Conservation (phyloP, 768 basidiomycete species). For the Auriscalpium vulgare region DNA sequence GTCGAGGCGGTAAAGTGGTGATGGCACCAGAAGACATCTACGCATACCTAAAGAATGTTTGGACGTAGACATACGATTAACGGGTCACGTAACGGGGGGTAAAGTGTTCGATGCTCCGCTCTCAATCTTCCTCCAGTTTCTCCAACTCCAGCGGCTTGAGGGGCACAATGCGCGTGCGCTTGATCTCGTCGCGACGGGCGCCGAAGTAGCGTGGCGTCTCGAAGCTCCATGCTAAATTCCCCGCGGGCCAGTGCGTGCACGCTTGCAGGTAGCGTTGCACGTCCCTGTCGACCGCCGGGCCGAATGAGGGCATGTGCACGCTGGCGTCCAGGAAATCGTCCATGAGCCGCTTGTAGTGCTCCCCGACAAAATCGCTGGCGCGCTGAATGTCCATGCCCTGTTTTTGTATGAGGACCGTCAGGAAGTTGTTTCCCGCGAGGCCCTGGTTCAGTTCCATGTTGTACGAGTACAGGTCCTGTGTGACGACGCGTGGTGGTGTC, state of each 20-base stretch:
- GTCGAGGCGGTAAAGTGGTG: no score
- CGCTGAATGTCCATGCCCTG: slow-evolving; percentile 46
- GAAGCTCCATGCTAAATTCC: slow-evolving; percentile 64
- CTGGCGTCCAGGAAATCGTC: slow-evolving; percentile 40
- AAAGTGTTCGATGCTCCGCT: background rate
- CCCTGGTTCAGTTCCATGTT: slow-evolving; percentile 67
- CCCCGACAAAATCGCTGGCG: slow-evolving; percentile 50
- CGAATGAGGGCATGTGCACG: slow-evolving; percentile 40
- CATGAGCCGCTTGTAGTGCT: slow-evolving; percentile 42
- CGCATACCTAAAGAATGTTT: no score
- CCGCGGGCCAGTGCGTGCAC: slow-evolving; percentile 52
- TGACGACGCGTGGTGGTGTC: no score
- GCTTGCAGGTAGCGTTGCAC: slow-evolving; percentile 47
- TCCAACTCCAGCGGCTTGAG: slow-evolving; percentile 13
- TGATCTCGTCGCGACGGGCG: slow-evolving; percentile 42
- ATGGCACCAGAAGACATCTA: no score
- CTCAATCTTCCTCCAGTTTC: slow-evolving; percentile 5
- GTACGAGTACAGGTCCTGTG: slow-evolving; percentile 63
- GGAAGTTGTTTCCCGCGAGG: slow-evolving; percentile 56
- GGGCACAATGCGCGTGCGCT: slow-evolving; percentile 10
- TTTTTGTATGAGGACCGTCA: slow-evolving; percentile 60
- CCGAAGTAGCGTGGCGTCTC: slow-evolving; percentile 66
- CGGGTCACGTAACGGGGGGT: no score
- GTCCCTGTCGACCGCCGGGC: slow-evolving; percentile 38
- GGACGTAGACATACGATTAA: no score